Base-by-base conservation (phyloP, 2,329 filamentous ascomycete genomes). In the Raffaelea arxii region DNA sequence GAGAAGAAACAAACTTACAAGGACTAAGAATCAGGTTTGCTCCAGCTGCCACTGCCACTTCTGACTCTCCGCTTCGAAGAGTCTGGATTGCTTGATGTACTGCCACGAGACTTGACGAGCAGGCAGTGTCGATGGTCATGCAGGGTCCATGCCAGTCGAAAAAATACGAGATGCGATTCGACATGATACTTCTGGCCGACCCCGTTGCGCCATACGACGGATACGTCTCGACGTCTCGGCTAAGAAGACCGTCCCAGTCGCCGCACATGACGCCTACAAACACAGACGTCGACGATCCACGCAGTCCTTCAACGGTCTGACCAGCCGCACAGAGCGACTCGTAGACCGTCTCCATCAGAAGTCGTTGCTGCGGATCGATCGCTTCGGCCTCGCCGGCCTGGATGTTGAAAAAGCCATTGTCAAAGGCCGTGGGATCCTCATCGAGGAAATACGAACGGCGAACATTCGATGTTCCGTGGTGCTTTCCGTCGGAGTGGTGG, bases 51-150 rank as follows among this genome's bases (percentile, higher is more conserved):
- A 66, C 65, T 1, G 69, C 66, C 58, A 68, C 61, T 9, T 53
- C 50, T 40, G 56, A 63, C 37, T 69, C 65, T 4, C 64, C 63
- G 2, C 59, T 56, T 1, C 65, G 63, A 4, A 74, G 53, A 43
- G 58, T 62, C 40, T 67, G 56, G 11, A 68, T 59, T 0, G 65
- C 71, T 42, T 67, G 58, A 49, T 75, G 68, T 0, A 75, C 55
- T 0, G 68, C 69, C 2, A 69, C 61, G 3, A 74, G 54, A 43
- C 63, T 67, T 19, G 64, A 59, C 0, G 63, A 63, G 46, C 65
- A 68, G 1, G 65, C 65, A 2, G 62, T 63, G 45, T 68, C 62
- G 24, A 66, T 47, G 1, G 57, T 55, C 7, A 63, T 46, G 2
- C 57, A 55, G 0, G 65, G 64, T 1, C 65, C 64, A 9, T 45